A percentile compares a stretch with the other conserved stretches of the same genome.
Conservation (phyloP, 2,329 filamentous ascomycete species). For the Pseudogymnoascus destructans region DNA sequence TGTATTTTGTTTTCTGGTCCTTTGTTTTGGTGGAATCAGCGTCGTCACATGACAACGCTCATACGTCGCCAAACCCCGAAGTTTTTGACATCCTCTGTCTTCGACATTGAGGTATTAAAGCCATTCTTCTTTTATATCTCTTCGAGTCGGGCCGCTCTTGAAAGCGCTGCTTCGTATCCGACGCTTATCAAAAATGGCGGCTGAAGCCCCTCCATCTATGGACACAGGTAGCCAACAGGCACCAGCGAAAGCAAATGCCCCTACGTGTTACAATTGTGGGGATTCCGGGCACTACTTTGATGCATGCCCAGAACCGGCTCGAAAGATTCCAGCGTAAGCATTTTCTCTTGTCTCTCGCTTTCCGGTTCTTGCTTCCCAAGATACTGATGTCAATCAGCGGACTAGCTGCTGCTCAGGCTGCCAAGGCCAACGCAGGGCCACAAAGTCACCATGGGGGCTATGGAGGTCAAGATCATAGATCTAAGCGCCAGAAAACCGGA, state of each 20-base stretch:
- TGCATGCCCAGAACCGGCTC: conserved; percentile 39
- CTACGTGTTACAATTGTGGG: conserved; percentile 41
- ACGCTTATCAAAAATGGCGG: not conserved
- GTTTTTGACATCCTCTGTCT: not conserved
- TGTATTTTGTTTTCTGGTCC: not conserved
- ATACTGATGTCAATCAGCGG: conserved; percentile 13
- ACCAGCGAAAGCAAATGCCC: conserved; percentile 4
- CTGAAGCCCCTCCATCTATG: not conserved
- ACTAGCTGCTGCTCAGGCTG: conserved; percentile 11
- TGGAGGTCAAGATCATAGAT: conserved; percentile 12
- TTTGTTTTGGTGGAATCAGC: not conserved
- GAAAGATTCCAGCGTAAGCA: conserved; percentile 38
- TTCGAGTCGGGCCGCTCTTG: not conserved
- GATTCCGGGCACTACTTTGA: conserved; percentile 38
- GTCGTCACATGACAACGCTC: conserved; percentile 1
- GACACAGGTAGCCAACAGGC: not conserved
- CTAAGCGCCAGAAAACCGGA: conserved; percentile 23
- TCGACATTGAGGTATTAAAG: not conserved
- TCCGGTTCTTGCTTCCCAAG: conserved; percentile 12
- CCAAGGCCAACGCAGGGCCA: conserved; percentile 1
- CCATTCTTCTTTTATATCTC: not conserved
- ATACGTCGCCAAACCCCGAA: conserved; percentile 1
- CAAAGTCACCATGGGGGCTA: not conserved
- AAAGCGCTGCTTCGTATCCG: not conserved
- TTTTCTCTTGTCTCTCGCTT: conserved; percentile 9